Evolutionary conservation across 2,329 filamentous ascomycete genomes (phyloP).

Genomic region (Alternaria atra): DNA sequence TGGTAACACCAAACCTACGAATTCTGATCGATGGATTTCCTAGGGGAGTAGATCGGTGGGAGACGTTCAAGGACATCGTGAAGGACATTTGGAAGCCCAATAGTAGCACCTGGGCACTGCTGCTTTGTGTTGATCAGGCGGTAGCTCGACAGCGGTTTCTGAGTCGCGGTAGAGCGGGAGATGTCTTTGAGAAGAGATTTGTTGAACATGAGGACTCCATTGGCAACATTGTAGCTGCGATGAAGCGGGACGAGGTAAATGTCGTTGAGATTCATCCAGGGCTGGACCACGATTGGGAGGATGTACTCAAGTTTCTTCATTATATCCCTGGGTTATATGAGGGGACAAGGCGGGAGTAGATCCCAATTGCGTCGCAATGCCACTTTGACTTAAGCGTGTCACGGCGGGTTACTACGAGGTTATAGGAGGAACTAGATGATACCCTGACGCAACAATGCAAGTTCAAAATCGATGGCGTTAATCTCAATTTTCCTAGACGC

Average conservation of each 20-base stretch:
- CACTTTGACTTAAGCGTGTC: neutral
- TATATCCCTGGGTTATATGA: neutral
- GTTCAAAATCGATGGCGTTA: neutral
- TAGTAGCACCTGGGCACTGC: neutral
- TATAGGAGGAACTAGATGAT: neutral
- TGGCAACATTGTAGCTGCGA: constrained; percentile 9
- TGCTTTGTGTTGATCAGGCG: constrained; percentile 8
- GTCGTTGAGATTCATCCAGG: neutral
- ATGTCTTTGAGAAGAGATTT: constrained; percentile 20
- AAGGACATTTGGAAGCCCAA: constrained; percentile 6
- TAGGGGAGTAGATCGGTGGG: constrained; percentile 13
- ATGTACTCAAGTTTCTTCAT: neutral
- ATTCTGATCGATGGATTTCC: constrained; percentile 24
- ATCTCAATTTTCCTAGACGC: too few relatives aligned
- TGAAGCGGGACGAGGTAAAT: constrained; percentile 12
- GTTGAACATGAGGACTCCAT: constrained; percentile 10
- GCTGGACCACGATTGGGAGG: neutral
- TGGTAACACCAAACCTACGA: neutral
- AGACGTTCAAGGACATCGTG: constrained; percentile 10
- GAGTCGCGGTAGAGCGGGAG: constrained; percentile 15
- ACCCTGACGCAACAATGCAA: neutral
- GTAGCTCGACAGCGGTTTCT: constrained; percentile 8
- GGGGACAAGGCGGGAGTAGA: neutral
- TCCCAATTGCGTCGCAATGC: neutral
- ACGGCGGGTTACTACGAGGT: neutral